phyloP scores from a whole-genome alignment of 768 basidiomycete species.

The Calocera cornea region DNA sequence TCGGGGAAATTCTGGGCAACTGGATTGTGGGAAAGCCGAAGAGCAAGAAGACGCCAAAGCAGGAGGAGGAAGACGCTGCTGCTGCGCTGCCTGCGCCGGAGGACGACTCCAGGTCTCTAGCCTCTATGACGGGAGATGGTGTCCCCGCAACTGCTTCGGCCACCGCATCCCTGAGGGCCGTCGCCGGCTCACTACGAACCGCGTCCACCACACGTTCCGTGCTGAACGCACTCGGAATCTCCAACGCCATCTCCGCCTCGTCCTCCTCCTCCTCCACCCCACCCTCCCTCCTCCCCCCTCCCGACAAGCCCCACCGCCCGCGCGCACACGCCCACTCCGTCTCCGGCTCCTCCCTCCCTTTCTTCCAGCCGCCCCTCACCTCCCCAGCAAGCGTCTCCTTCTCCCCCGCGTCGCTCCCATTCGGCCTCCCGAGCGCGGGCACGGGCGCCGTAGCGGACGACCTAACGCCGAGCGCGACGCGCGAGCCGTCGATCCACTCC shows the following conservation, averaged over 20 bases:
- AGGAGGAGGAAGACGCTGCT: background rate
- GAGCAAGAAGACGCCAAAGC: background rate
- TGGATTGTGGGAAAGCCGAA: background rate
- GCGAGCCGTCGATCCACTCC: constrained; percentile 8
- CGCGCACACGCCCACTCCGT: constrained; percentile 37
- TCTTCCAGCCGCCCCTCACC: constrained; percentile 28
- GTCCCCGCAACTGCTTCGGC: background rate
- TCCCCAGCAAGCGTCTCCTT: constrained; percentile 9
- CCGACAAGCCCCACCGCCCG: constrained; percentile 13
- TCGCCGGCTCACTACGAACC: background rate
- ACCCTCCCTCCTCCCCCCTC: constrained; percentile 27
- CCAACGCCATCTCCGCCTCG: background rate
- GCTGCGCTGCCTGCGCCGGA: background rate
- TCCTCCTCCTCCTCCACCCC: background rate
- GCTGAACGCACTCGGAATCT: constrained; percentile 4
- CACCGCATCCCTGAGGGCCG: background rate
- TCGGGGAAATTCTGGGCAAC: background rate
- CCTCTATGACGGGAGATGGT: background rate
- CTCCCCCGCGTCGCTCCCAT: background rate
- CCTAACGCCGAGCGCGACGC: background rate
- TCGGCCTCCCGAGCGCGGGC: background rate
- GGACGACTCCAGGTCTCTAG: background rate
- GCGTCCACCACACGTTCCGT: background rate
- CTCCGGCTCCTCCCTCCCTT: constrained; percentile 38
- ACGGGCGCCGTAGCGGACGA: background rate